Base-by-base conservation (phyloP, 176 grass and related monocot genomes). In the Paspalum vaginatum region DNA sequence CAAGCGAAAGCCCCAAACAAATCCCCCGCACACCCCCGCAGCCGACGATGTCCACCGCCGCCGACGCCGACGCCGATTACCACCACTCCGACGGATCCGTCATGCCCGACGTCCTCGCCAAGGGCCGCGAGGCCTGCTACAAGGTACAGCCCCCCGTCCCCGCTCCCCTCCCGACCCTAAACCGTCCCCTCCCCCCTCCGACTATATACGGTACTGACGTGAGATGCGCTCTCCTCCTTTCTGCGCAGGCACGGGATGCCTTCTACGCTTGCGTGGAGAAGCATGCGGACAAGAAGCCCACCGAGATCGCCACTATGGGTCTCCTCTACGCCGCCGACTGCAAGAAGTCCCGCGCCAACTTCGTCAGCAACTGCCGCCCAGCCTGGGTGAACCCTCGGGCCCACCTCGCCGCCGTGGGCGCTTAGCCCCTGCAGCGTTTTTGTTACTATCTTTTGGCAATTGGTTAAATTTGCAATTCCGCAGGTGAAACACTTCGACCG, bases 401-500 rank as follows among this genome's bases (percentile, higher is more conserved):
- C 70, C 73, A 20, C 78, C 42, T 41, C 84, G 69, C 51, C 12
- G 13, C 46, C 18, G n/a, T 2, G 18, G 7, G 4, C 65, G 26
- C 27, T 11, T 72, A 8, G 13, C 15, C 61, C 63, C 61, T 68
- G 7, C 44, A 12, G 0, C 39, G 71, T 85, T 76, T 42, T n/a
- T 17, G 22, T 50, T 27, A 8, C 8, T 56, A 45, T 8, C 43
- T 13, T 65, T 2, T 41, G 0, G 51, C 75, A 10, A 11, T 44
- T 39, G 27, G 18, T 6, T 52, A 9, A 71, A 71, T 81, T 50
- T n/a, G 1, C 45, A 24, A 49, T 76, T 38, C n/a, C 44, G 38
- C 72, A 98, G 95, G 95, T 98, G 64, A 98, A 84, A 84, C 90
- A 93, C 85, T 98, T 98, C 80, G 92, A 98, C 70, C 71, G 95